Evolutionary conservation across 768 basidiomycete genomes (phyloP), one percentile per base, ranked within the genome.

Genomic region (Boletus fagicola): DNA sequence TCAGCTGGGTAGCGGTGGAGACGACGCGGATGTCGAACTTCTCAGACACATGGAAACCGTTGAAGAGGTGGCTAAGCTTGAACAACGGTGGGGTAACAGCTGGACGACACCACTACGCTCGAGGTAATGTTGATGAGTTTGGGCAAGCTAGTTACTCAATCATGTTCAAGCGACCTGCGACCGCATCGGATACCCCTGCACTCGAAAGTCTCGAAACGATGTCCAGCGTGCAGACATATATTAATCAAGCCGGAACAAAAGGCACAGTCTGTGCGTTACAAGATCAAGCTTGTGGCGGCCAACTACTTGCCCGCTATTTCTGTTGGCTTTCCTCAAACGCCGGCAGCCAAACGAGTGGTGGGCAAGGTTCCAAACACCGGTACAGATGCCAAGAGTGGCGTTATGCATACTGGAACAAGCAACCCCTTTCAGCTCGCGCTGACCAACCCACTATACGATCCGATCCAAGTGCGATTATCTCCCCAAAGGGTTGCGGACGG

Each of bases 231-330:
- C 70, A 87, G 91, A 18, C 96, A 98, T 72, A 97, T 98, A 64
- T 83, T 99, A 60, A 97, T 98, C 74, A 97, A 98, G 70, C 97
- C 97, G 4, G 97, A 99, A 71, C 90, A 95, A 68, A 99, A 99
- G 69, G 89, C 94, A 0, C 92, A 94, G 64, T 94, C 92, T 18
- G 88, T 91, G 38, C 85, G 93, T 18, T 98, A 88, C 80, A 98
- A 98, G 75, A 98, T 99, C 75, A 98, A 98, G 73, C 86, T 98
- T 50, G 92, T 96, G 55, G 97, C 96, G 0, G 85, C 92, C 30
- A 96, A 90, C 70, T 98, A 98, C 73, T 79, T 99, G 16, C 97
- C 97, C 0, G 83, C 88, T 3, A 90, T 98, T 33, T 82, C 85
- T 7, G 83, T 93, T 36, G 73, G 80, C 38, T 77, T 92, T 35